A percentile compares a stretch with the other conserved stretches of the same genome.
phyloP scores from a whole-genome alignment of 352 stramenopile species.

The Saprolegnia parasitica region DNA sequence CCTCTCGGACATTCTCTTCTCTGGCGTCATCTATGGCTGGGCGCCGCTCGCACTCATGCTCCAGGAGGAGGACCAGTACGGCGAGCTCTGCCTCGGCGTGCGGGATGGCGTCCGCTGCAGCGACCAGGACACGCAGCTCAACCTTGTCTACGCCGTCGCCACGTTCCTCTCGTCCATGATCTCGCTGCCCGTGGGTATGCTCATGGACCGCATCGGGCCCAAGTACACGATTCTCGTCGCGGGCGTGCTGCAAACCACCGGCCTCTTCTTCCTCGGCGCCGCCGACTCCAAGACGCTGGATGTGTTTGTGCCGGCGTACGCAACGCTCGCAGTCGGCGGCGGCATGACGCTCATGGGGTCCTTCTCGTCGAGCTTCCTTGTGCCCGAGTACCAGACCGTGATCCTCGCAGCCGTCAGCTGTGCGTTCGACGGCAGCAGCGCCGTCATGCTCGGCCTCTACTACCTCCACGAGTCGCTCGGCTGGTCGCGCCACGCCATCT shows the following conservation, averaged over 20 bases:
- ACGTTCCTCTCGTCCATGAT: slow-evolving; percentile 29
- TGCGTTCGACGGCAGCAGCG: slow-evolving; percentile 22
- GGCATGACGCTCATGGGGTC: slow-evolving; percentile 25
- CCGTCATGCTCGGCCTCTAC: slow-evolving; percentile 22
- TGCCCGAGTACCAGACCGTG: slow-evolving; percentile 22
- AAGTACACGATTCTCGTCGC: slow-evolving; percentile 5
- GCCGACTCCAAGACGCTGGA: slow-evolving; percentile 29
- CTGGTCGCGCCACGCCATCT: slow-evolving; percentile 11
- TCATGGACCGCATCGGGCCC: slow-evolving; percentile 26
- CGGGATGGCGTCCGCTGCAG: neutral
- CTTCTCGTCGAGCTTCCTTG: slow-evolving; percentile 25
- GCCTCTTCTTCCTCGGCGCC: slow-evolving; percentile 11
- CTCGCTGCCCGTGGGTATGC: slow-evolving; percentile 25
- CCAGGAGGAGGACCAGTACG: slow-evolving; percentile 27
- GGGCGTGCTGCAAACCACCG: slow-evolving; percentile 12
- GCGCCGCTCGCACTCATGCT: slow-evolving; percentile 25
- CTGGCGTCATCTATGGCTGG: slow-evolving; percentile 30
- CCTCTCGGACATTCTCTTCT: slow-evolving; percentile 29
- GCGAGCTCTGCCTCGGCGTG: slow-evolving; percentile 16
- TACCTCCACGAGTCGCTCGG: slow-evolving; percentile 12
- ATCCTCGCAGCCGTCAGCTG: slow-evolving; percentile 24
- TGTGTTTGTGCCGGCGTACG: slow-evolving; percentile 27
- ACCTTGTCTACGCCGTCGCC: slow-evolving; percentile 23
- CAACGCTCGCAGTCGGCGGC: slow-evolving; percentile 13
- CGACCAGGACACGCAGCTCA: slow-evolving; percentile 26